Evolutionary conservation across 805 yeast species (phyloP).

Genomic region (Metschnikowia henanensis): DNA sequence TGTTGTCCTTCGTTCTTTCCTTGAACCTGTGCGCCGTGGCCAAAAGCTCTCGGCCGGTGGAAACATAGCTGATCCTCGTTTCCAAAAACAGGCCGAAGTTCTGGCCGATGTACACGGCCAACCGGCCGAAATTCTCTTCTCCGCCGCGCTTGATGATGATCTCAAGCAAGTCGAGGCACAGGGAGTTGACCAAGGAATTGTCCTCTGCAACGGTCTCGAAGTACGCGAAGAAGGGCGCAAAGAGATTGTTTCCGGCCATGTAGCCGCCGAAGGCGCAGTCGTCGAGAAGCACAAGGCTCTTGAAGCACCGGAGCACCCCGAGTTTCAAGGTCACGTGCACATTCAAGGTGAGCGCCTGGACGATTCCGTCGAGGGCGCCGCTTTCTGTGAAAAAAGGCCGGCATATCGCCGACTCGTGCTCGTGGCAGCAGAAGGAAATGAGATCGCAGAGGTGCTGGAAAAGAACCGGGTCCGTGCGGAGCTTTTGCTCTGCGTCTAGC

Average conservation of each 20-base stretch:
- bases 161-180: slow-evolving; percentile 69
- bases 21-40: slow-evolving; percentile 7
- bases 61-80: slow-evolving; percentile 25
- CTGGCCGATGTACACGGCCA: slow-evolving; percentile 32
- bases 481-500: slow-evolving; percentile 6
- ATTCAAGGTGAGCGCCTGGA: slow-evolving; percentile 42
- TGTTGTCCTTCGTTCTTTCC: slow-evolving; percentile 12
- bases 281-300: slow-evolving; percentile 58
- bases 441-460: slow-evolving; percentile 68
- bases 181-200: slow-evolving; percentile 71
- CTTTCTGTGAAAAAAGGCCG: slow-evolving; percentile 64
- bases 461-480: slow-evolving; percentile 39
- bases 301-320: slow-evolving; percentile 68
- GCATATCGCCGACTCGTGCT: slow-evolving; percentile 58
- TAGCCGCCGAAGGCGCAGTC: slow-evolving; percentile 60
- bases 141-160: slow-evolving; percentile 30
- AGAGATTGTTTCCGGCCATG: slow-evolving; percentile 54
- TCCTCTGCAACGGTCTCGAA: slow-evolving; percentile 47
- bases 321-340: slow-evolving; percentile 56
- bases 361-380: slow-evolving; percentile 55
- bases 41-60: slow-evolving; percentile 23
- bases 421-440: slow-evolving; percentile 62
- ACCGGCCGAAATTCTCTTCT: slow-evolving; percentile 25
- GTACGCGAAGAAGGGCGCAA: slow-evolving; percentile 49
- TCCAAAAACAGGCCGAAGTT: slow-evolving; percentile 30